A percentile compares a stretch with the other conserved stretches of the same genome.
These are phyloP conservation scores for Lepidium aucheri DNA, from an alignment of 345 rosid species.

Conservation along the genomic window DNA sequence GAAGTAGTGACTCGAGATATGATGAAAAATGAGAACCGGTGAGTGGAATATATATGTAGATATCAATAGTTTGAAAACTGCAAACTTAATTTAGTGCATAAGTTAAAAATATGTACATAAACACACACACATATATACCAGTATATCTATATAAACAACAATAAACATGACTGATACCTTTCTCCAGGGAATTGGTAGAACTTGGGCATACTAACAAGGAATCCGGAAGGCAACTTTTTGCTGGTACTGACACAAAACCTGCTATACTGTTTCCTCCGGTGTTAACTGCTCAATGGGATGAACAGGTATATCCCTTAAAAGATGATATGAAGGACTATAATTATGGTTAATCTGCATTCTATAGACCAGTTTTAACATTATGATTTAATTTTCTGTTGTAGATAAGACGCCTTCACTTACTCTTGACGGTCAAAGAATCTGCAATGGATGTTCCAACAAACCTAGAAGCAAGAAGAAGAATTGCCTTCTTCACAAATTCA, in stretches of 20 bases:
- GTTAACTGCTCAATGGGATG: conserved; percentile 80
- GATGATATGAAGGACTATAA: neutral
- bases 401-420: conserved; percentile 90
- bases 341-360: neutral
- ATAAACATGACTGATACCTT: neutral
- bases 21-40: conserved; percentile 95
- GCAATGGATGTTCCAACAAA: conserved; percentile 82
- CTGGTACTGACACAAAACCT: conserved; percentile 82
- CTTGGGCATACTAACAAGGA: conserved; percentile 84
- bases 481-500: conserved; percentile 86
- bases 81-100: neutral
- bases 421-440: conserved; percentile 86
- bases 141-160: neutral
- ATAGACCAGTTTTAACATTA: neutral
- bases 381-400: conserved; percentile 22
- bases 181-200: conserved; percentile 69
- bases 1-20: conserved; percentile 93
- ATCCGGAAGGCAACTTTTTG: conserved; percentile 89
- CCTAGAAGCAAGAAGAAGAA: conserved; percentile 97
- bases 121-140: neutral
- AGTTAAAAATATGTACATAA: neutral
- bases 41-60: conserved; percentile 27
- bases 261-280: conserved; percentile 80
- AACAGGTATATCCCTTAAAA: conserved; percentile 47
- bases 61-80: conserved; percentile 1